Conservation (phyloP, 1,284 basidiomycete species). For the Puccinia coronata region DNA sequence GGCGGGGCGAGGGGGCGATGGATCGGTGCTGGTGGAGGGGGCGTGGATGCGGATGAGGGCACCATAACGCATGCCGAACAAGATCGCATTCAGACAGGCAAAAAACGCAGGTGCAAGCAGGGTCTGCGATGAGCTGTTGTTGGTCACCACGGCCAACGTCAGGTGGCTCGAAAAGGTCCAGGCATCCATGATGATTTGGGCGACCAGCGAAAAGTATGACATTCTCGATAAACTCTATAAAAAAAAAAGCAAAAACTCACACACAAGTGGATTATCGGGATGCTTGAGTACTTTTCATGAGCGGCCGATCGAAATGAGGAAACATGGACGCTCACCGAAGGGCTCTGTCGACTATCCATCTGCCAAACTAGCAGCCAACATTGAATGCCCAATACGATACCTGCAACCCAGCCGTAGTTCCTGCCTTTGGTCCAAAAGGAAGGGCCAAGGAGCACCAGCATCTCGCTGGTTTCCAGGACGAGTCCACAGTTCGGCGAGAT, state of each 20-base stretch:
- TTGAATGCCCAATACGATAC: slow-evolving; percentile 53
- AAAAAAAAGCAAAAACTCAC: not conserved
- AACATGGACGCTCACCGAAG: slow-evolving; percentile 50
- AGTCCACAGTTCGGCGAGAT: slow-evolving; percentile 58
- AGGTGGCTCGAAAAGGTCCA: slow-evolving; percentile 39
- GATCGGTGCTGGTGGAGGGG: slow-evolving; percentile 21
- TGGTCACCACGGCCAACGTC: slow-evolving; percentile 11
- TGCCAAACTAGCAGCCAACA: slow-evolving; percentile 56
- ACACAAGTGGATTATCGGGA: not conserved
- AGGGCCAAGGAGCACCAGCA: slow-evolving; percentile 52
- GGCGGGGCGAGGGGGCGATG: slow-evolving; percentile 8
- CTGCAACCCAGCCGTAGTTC: slow-evolving; percentile 55
- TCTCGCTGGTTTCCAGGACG: slow-evolving; percentile 52
- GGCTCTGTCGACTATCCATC: slow-evolving; percentile 56
- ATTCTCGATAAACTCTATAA: slow-evolving; percentile 53
- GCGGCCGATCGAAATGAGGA: too few species aligned
- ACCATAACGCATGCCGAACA: slow-evolving; percentile 56
- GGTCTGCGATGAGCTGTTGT: slow-evolving; percentile 53
- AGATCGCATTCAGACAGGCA: slow-evolving; percentile 53
- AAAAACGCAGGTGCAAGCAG: slow-evolving; percentile 55
- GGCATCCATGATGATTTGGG: slow-evolving; percentile 57
- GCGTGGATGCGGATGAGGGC: slow-evolving; percentile 54
- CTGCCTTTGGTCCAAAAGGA: slow-evolving; percentile 55
- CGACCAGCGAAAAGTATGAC: slow-evolving; percentile 54
- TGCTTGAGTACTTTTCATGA: too few species aligned